Evolutionary conservation across 306 rosid species (phyloP), one percentile per base, ranked within the genome.

Genomic region (Quercus parvula): DNA sequence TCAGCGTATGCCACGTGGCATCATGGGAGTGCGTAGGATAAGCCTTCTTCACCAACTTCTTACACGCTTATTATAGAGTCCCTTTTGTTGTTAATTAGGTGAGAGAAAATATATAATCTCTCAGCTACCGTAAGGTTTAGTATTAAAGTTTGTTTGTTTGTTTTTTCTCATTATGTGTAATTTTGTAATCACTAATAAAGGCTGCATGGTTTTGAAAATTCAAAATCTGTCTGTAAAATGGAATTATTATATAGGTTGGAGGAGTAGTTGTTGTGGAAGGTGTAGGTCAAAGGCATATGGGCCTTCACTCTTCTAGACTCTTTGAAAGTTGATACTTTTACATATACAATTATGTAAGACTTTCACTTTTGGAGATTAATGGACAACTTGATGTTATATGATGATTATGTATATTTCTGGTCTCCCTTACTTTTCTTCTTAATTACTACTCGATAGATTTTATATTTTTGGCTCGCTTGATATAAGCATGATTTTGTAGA

Each of bases 281-380:
- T 33, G 35, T 72, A 62, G 62, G 74, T 82, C 81, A 77, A 77
- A 82, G 46, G 78, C 33, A 63, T 71, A 77, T 72, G 78, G 81
- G 54, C 66, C 31, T 82, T 59, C 46, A 52, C 27, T 17, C 30
- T 63, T 61, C 66, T 54, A 2, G 15, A 7, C 72, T 19, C 15
- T 33, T 49, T 35, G 11, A 67, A 18, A 3, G 72, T 19, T 18
- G 10, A 46, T 0, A 18, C 8, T 0, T 20, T 31, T 33, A 33
- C 71, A 15, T 9, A 15, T 66, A 49, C 54, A 12, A 49, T 49
- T 5, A 24, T n/a, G 27, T 28, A 63, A 27, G 30, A 63, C 30
- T 2, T 15, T n/a, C 9, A 5, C 69, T 7, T 2, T 0, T 0
- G 1, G 2, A 62, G 19, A 31, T 62, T 62, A 62, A 62, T 62